Evolutionary conservation across 1,139 yeast genomes (phyloP).

Genomic region (Candida dubliniensis): DNA sequence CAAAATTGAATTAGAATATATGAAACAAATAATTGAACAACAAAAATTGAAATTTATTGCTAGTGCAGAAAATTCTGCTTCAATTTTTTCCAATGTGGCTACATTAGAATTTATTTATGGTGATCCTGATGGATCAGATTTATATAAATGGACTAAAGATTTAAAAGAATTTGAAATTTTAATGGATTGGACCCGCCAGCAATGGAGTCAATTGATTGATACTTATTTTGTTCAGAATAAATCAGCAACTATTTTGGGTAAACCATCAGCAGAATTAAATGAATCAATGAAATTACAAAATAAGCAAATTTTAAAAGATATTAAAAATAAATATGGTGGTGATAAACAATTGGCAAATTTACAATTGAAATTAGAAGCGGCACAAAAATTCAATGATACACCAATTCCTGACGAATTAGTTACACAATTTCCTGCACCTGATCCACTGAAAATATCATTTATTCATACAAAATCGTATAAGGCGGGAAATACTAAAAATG

Average conservation of each 20-base stretch:
- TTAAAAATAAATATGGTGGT: conserved; percentile 52
- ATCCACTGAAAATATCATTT: conserved; percentile 72
- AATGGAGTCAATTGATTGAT: conserved; percentile 65
- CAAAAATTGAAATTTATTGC: conserved; percentile 62
- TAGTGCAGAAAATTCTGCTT: conserved; percentile 65
- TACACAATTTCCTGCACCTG: conserved; percentile 63
- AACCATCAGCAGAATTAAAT: conserved; percentile 70
- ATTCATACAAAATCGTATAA: conserved; percentile 66
- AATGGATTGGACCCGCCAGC: conserved; percentile 56
- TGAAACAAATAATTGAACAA: conserved; percentile 68
- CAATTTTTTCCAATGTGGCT: conserved; percentile 62
- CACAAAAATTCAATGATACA: conserved; percentile 65
- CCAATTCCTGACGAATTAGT: conserved; percentile 75
- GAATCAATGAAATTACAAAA: conserved; percentile 51
- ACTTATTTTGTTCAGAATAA: conserved; percentile 60
- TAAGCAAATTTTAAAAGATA: conserved; percentile 47
- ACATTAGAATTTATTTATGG: conserved; percentile 84
- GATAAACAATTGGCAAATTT: conserved; percentile 58
- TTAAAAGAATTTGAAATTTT: conserved; percentile 63
- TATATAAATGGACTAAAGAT: conserved; percentile 54
- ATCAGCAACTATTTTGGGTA: conserved; percentile 73
- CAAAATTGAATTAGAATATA: conserved; percentile 61
- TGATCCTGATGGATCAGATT: conserved; percentile 54
- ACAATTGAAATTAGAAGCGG: conserved; percentile 52
- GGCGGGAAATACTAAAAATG: conserved; percentile 37